Conservation (phyloP, 2,329 filamentous ascomycete species). For the Paecilomyces fulvus region DNA sequence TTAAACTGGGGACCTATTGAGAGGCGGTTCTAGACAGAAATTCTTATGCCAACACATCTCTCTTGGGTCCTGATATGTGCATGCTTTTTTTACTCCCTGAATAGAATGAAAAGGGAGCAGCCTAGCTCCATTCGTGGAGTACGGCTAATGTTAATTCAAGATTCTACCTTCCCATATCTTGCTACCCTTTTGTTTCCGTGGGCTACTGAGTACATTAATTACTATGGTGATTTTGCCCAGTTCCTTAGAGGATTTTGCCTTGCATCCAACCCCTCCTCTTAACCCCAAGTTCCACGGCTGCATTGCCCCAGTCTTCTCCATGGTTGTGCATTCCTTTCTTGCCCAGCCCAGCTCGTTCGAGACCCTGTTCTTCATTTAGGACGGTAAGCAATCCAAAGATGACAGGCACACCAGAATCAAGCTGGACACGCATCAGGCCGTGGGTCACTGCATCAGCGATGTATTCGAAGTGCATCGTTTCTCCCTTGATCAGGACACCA, state of each 20-base stretch:
- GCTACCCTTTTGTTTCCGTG: background rate
- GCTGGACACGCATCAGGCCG: slow-evolving; percentile 86
- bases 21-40: background rate
- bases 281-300: slow-evolving; percentile 85
- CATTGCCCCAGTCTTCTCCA: slow-evolving; percentile 90
- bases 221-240: background rate
- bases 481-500: slow-evolving; percentile 94
- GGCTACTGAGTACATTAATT: no score
- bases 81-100: background rate
- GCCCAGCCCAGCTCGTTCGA: slow-evolving; percentile 70
- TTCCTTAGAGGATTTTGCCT: slow-evolving; percentile 47
- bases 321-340: slow-evolving; percentile 66
- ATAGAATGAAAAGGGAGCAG: background rate
- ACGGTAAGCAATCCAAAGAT: slow-evolving; percentile 90
- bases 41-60: background rate
- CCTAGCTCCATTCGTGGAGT: background rate
- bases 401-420: slow-evolving; percentile 81
- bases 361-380: slow-evolving; percentile 77
- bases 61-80: background rate
- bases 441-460: slow-evolving; percentile 87
- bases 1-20: slow-evolving; percentile 3
- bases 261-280: slow-evolving; percentile 79
- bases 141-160: background rate
- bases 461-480: slow-evolving; percentile 99
- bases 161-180: background rate